Conservation (phyloP, 192 early-diverging fungal species). For the Diversispora eburnea region DNA sequence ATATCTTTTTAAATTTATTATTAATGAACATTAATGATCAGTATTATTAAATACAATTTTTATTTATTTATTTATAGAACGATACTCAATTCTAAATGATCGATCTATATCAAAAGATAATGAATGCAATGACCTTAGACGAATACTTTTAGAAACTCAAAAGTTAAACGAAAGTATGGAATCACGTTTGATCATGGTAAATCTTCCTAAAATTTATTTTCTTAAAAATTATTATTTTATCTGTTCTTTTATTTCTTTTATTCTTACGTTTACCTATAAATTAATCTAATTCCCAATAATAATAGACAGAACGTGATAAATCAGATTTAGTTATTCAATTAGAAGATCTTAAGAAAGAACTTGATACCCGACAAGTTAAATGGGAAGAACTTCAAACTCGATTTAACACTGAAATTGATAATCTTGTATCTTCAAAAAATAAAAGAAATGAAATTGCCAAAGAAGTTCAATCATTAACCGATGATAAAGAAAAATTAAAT, state of each 20-base stretch:
- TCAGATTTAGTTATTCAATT: background rate
- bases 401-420: conserved; percentile 10
- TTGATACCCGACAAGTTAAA: background rate
- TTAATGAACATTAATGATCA: background rate
- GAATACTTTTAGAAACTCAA: background rate
- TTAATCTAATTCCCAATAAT: background rate
- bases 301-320: background rate
- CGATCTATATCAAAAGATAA: background rate
- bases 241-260: background rate
- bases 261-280: background rate
- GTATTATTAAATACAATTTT: background rate
- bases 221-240: background rate
- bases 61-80: background rate
- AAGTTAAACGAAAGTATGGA: conserved; percentile 5
- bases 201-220: no score
- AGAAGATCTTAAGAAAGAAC: background rate
- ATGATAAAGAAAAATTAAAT: background rate
- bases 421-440: background rate
- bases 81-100: background rate
- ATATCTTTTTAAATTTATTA: background rate
- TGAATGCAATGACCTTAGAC: background rate
- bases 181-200: background rate
- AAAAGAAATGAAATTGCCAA: background rate
- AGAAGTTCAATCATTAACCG: background rate
- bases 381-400: background rate